These are phyloP conservation scores for Casaregolazyma lundiana DNA, from an alignment of 1,139 yeast species.

Conservation along the genomic window DNA sequence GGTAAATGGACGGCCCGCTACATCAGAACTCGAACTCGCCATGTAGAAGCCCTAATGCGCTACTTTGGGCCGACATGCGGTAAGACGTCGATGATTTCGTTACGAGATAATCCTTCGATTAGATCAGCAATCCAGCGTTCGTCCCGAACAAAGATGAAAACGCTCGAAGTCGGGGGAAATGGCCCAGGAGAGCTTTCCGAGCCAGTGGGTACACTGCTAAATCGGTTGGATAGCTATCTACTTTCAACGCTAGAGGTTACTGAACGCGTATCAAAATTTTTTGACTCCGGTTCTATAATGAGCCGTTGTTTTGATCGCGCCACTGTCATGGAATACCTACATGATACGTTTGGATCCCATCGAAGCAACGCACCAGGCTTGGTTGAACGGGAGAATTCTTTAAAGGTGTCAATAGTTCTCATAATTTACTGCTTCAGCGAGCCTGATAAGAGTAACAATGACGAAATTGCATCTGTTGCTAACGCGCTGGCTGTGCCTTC, in stretches of 20 bases:
- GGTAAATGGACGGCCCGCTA: too few relatives aligned
- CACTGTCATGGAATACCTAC: not conserved
- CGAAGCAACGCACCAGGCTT: not conserved
- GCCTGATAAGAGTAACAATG: not conserved
- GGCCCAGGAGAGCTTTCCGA: not conserved
- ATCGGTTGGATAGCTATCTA: not conserved
- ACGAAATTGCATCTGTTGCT: not conserved
- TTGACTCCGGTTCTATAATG: not conserved
- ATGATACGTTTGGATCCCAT: not conserved
- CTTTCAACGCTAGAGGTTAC: not conserved
- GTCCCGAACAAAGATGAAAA: not conserved
- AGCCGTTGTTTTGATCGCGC: not conserved
- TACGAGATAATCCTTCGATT: not conserved
- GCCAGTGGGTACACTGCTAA: too few relatives aligned
- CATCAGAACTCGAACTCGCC: too few relatives aligned
- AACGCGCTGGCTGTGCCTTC: not conserved
- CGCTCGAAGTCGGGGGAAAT: not conserved
- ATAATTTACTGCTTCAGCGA: not conserved
- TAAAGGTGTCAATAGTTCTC: not conserved
- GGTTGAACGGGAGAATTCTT: not conserved
- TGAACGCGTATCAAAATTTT: not conserved
- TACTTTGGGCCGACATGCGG: not conserved
- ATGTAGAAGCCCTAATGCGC: too few relatives aligned
- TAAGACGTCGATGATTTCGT: not conserved
- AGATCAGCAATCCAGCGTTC: too few relatives aligned